Conservation (phyloP, 2,329 filamentous ascomycete species). For the Trichophyton rubrum region DNA sequence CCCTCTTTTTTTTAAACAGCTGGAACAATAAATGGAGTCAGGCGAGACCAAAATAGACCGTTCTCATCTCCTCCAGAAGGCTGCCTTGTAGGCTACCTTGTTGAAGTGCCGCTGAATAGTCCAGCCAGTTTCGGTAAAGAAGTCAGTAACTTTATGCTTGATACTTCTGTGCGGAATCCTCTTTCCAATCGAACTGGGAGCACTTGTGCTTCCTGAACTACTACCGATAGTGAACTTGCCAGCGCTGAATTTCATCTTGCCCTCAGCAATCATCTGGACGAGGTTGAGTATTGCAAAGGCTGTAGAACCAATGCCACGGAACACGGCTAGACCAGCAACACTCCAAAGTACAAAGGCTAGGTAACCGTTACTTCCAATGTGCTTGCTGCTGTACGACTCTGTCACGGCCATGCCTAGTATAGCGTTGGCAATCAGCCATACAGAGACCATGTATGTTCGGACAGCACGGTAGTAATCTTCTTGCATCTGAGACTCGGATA, state of each 20-base stretch:
- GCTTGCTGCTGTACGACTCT: conserved; percentile 63
- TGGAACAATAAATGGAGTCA: background rate
- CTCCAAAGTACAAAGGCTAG: conserved; percentile 86
- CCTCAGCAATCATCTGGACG: conserved; percentile 76
- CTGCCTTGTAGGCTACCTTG: conserved; percentile 28
- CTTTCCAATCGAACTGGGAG: conserved; percentile 10
- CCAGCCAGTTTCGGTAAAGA: conserved; percentile 26
- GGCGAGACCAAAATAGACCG: background rate
- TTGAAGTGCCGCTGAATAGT: conserved; percentile 21
- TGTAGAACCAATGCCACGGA: conserved; percentile 70
- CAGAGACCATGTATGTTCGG: conserved; percentile 92
- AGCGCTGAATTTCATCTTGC: conserved; percentile 51
- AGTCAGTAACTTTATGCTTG: conserved; percentile 25
- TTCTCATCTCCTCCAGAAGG: conserved; percentile 30
- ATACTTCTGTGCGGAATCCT: conserved; percentile 20
- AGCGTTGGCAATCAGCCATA: conserved; percentile 87
- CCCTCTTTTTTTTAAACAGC: background rate
- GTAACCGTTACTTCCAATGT: conserved; percentile 75
- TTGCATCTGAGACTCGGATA: conserved; percentile 71
- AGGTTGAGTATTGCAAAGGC: conserved; percentile 75
- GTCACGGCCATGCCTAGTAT: conserved; percentile 86
- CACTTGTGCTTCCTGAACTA: conserved; percentile 9
- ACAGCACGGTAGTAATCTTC: conserved; percentile 98
- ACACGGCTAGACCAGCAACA: conserved; percentile 73
- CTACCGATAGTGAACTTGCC: conserved; percentile 15